Conservation (phyloP, 1,284 basidiomycete species). For the Veloporphyrellus conicus region DNA sequence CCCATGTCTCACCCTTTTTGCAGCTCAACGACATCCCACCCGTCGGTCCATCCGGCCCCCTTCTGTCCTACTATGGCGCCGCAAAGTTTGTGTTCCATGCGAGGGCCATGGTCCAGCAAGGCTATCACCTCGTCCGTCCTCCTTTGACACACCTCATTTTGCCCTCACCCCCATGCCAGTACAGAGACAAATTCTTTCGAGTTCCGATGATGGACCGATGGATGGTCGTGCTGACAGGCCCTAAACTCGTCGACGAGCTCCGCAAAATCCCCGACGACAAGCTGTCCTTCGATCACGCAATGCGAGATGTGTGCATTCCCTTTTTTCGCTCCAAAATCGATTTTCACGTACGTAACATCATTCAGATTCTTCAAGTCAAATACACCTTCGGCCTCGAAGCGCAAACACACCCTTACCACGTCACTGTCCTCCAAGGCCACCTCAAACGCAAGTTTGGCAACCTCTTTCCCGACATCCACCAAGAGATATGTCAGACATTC, state of each 20-base stretch:
- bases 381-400: constrained; percentile 38
- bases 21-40: constrained; percentile 36
- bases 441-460: constrained; percentile 37
- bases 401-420: constrained; percentile 37
- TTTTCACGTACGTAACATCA: constrained; percentile 15
- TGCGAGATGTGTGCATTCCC: constrained; percentile 31
- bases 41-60: constrained; percentile 34
- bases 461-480: constrained; percentile 36
- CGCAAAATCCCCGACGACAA: constrained; percentile 36
- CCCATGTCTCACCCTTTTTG: constrained; percentile 1
- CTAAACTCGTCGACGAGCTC: constrained; percentile 36
- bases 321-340: constrained; percentile 4
- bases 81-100: constrained; percentile 31
- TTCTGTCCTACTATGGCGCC: constrained; percentile 36
- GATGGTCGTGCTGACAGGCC: constrained; percentile 35
- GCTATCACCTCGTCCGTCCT: constrained; percentile 35
- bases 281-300: constrained; percentile 35
- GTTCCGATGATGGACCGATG: constrained; percentile 37
- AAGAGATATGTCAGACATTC: constrained; percentile 38
- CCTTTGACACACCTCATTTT: neutral
- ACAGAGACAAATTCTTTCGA: constrained; percentile 36
- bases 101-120: constrained; percentile 34
- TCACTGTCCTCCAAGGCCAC: constrained; percentile 33
- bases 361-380: constrained; percentile 35
- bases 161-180: constrained; percentile 25